Evolutionary conservation across 768 basidiomycete species (phyloP), one percentile per base, ranked within the genome.

Genomic region (Auriculariales sp.): DNA sequence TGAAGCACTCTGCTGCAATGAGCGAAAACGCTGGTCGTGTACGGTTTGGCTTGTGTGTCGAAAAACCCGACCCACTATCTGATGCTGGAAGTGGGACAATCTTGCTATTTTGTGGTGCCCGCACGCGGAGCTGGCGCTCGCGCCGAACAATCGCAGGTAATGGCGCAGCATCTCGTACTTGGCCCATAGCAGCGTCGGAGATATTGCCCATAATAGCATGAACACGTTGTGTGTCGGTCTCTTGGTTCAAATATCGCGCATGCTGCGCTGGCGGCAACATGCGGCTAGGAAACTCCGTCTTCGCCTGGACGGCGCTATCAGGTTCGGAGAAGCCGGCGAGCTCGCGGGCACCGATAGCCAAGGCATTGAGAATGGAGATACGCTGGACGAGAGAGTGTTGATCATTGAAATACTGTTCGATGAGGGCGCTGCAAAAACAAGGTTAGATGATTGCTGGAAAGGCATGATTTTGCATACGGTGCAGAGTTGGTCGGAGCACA

Each of bases 361-460:
- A 68, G 1, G 90, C 83, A 53, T 86, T 91, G 19, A 98, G 71
- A 55, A 92, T 89, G 9, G 78, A 75, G 53, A 77, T 85, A 6
- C 93, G 81, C 57, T 97, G 92, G 28, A 80, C 74, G 15, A 78
- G 75, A 0, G 95, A 93, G 63, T 94, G 95, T 55, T 94, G 89
- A 45, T 84, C 86, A 56, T 81, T 81, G 69, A 98, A 99, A 64
- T 91, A 93, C 59, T 95, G 88, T 61, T 94, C 90, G 48, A 89
- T 80, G 9, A 97, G 68, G 29, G 77, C 73, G 3, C 93, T 95
- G 59, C 9, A 5, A 22, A 49, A 42, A 14, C 2, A 30, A 9
- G 28, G 11, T 10, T 14, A 55, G 5, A 53, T 28, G 22, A 48
- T 4, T 7, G 30, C 22, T 48, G 39, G 15, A 28, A 15, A 29